Conservation (phyloP, 2,329 filamentous ascomycete genomes). For the Colletotrichum sidae region DNA sequence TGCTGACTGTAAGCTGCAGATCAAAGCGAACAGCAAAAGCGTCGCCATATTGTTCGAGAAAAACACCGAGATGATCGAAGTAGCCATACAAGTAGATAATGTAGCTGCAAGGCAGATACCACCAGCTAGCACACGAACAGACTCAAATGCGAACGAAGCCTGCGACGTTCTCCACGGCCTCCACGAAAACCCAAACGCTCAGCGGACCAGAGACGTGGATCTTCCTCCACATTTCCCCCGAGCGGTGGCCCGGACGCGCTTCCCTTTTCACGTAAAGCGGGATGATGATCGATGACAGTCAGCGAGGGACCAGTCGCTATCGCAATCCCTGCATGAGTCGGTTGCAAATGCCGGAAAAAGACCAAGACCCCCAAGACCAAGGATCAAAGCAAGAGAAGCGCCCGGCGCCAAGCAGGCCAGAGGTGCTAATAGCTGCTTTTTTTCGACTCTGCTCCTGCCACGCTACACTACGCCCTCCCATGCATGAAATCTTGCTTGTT, state of each 20-base stretch:
- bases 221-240: conserved; percentile 35
- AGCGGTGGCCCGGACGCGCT: conserved; percentile 36
- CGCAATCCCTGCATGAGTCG: conserved; percentile 28
- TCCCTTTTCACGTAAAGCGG: conserved; percentile 35
- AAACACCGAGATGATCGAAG: too few species aligned
- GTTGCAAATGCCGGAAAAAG: conserved; percentile 29
- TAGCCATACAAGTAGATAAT: too few species aligned
- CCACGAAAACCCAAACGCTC: conserved; percentile 18
- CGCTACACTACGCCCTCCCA: neutral
- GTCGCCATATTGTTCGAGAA: too few species aligned
- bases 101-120: too few species aligned
- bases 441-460: conserved; percentile 2
- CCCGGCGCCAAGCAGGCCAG: neutral
- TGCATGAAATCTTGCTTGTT: conserved; percentile 24
- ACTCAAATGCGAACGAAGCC: conserved; percentile 22
- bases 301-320: conserved; percentile 25
- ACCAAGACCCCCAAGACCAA: neutral
- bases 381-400: conserved; percentile 9
- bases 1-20: too few species aligned
- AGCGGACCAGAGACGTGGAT: conserved; percentile 28
- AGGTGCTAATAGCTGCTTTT: conserved; percentile 16
- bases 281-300: conserved; percentile 34
- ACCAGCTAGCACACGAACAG: neutral
- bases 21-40: too few species aligned
- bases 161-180: neutral